Percentiles rank a stretch among this genome's conserved stretches.
These are phyloP conservation scores for Pseudohalonectria lignicola DNA, from an alignment of 2,329 filamentous ascomycete genomes.

Conservation along the genomic window DNA sequence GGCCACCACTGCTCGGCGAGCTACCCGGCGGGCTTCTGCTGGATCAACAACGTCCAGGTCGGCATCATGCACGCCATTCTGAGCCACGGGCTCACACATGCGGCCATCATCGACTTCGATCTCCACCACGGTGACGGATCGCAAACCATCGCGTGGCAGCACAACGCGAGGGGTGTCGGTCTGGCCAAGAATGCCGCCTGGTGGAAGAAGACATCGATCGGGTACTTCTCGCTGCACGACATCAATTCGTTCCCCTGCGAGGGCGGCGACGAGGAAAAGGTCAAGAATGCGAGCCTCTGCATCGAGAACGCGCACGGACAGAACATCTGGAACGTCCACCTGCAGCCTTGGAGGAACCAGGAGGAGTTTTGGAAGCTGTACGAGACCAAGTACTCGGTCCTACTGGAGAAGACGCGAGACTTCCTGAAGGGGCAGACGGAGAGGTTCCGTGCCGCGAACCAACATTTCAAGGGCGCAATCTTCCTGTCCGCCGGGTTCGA, in stretches of 20 bases:
- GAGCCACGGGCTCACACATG: conserved; percentile 79
- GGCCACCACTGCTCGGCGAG: conserved; percentile 91
- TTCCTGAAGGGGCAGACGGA: conserved; percentile 68
- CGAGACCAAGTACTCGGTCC: conserved; percentile 60
- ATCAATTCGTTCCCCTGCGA: conserved; percentile 99
- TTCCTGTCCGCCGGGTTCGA: conserved; percentile 96
- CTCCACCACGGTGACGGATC: conserved; percentile 93
- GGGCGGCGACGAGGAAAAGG: conserved; percentile 82
- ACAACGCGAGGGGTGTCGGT: conserved; percentile 60
- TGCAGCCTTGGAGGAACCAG: conserved; percentile 75
- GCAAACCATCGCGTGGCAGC: conserved; percentile 84
- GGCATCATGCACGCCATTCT: conserved; percentile 86
- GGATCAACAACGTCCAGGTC: conserved; percentile 97
- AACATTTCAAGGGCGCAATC: conserved; percentile 69
- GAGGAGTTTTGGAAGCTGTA: conserved; percentile 87
- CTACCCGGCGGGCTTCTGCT: conserved; percentile 91
- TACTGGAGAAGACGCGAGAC: conserved; percentile 70
- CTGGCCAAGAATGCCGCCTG: conserved; percentile 59
- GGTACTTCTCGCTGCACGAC: conserved; percentile 94
- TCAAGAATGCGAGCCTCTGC: conserved; percentile 87
- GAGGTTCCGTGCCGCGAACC: conserved; percentile 45
- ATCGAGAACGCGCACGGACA: conserved; percentile 92
- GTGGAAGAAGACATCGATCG: conserved; percentile 79
- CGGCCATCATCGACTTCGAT: conserved; percentile 87
- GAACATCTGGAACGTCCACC: conserved; percentile 90